These are phyloP conservation scores for Herpetospermum pedunculosum DNA, from an alignment of 306 rosid genomes.

Conservation along the genomic window DNA sequence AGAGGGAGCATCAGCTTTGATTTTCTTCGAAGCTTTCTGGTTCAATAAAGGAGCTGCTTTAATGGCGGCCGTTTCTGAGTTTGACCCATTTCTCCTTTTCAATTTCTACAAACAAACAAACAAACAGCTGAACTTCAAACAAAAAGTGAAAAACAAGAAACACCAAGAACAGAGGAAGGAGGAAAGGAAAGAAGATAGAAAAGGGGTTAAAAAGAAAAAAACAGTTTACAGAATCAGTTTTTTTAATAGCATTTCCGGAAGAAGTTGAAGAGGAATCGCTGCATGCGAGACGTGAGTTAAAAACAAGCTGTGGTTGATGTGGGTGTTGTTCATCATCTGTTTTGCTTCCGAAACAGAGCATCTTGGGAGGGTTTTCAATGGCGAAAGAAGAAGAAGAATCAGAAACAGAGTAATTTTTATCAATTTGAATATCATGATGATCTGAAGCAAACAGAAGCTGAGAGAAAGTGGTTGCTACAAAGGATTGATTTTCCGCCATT, in stretches of 20 bases:
- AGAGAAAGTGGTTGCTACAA: slow-evolving; percentile 52
- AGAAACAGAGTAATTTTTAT: slow-evolving; percentile 13
- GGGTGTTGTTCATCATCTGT: background rate
- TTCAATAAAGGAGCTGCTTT: slow-evolving; percentile 5
- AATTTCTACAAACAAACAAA: background rate
- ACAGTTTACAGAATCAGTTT: slow-evolving; percentile 26
- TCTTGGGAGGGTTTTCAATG: slow-evolving; percentile 38
- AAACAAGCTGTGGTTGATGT: background rate
- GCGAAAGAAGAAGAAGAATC: slow-evolving; percentile 26
- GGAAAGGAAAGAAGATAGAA: background rate
- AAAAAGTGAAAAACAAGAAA: too few species aligned
- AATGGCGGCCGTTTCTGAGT: slow-evolving; percentile 16
- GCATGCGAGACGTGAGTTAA: slow-evolving; percentile 37
- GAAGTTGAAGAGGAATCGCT: slow-evolving; percentile 52
- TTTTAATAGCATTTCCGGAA: slow-evolving; percentile 31
- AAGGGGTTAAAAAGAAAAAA: background rate
- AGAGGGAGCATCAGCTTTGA: slow-evolving; percentile 28
- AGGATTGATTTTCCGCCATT: slow-evolving; percentile 42
- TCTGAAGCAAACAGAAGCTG: slow-evolving; percentile 55
- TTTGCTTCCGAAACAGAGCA: slow-evolving; percentile 52
- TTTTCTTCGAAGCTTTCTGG: slow-evolving; percentile 40
- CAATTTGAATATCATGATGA: slow-evolving; percentile 14
- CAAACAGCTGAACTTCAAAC: background rate
- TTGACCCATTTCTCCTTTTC: slow-evolving; percentile 41
- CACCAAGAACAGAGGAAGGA: too few species aligned